phyloP scores from a whole-genome alignment of 1,284 basidiomycete species.

The Ceratobasidium sp. region DNA sequence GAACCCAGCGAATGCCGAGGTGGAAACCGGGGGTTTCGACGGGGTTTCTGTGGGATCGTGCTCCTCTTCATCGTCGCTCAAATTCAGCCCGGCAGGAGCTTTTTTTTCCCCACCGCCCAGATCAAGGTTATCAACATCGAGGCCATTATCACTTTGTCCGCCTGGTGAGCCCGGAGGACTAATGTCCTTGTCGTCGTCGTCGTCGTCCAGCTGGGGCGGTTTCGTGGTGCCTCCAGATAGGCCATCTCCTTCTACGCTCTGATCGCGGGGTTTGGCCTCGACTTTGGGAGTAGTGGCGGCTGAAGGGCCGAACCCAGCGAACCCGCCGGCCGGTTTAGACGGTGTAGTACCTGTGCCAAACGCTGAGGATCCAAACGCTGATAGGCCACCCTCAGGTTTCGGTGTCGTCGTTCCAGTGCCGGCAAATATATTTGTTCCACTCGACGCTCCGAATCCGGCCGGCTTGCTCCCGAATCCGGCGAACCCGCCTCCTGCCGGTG shows the following conservation, averaged over 20 bases:
- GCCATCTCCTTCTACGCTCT: background rate
- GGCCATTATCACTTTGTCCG: background rate
- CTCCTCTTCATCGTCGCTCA: slow-evolving; percentile 14
- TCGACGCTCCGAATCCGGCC: slow-evolving; percentile 3
- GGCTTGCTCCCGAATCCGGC: slow-evolving; percentile 12
- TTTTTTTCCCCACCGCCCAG: slow-evolving; percentile 7
- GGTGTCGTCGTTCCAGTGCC: slow-evolving; percentile 3
- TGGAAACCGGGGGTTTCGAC: slow-evolving; percentile 24
- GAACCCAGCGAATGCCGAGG: slow-evolving; percentile 24
- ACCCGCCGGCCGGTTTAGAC: background rate
- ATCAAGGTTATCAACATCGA: slow-evolving; percentile 6
- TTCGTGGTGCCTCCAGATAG: background rate
- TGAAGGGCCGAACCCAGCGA: background rate
- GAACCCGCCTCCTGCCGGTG: slow-evolving; percentile 12
- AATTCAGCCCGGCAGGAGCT: background rate
- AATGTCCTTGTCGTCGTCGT: slow-evolving; percentile 2
- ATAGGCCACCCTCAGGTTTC: background rate
- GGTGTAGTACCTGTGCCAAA: slow-evolving; percentile 8
- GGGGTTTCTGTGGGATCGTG: slow-evolving; percentile 16
- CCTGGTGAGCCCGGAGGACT: slow-evolving; percentile 14
- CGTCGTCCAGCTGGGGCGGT: background rate
- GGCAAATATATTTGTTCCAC: background rate
- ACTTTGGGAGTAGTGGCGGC: background rate
- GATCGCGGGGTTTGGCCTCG: background rate
- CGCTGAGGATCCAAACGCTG: slow-evolving; percentile 9